These are phyloP conservation scores for Lentinula sp. DNA, from an alignment of 768 basidiomycete genomes.

Conservation along the genomic window DNA sequence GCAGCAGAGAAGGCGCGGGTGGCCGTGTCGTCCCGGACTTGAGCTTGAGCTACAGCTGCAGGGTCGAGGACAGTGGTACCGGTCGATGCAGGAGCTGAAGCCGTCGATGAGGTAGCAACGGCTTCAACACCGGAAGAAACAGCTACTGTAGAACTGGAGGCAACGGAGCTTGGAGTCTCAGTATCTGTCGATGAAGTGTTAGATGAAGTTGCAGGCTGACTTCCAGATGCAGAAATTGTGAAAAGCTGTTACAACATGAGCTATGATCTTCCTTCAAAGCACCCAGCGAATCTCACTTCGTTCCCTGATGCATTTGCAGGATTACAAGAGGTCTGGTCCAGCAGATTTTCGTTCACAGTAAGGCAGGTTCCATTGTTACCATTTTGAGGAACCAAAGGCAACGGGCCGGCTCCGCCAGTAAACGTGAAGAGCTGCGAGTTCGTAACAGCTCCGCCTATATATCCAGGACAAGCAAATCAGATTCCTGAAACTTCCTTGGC, in stretches of 20 bases:
- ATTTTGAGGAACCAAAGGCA: constrained; percentile 13
- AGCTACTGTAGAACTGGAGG: not conserved
- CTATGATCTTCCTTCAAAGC: not conserved
- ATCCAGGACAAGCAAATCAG: not conserved
- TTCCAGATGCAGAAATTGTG: constrained; percentile 12
- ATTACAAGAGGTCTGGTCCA: constrained; percentile 16
- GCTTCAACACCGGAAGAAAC: not conserved
- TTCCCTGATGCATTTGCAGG: constrained; percentile 9
- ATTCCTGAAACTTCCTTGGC: not conserved
- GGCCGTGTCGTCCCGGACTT: constrained; percentile 16
- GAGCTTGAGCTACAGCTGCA: constrained; percentile 14
- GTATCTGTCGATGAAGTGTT: not conserved
- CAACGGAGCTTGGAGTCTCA: not conserved
- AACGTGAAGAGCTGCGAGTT: constrained; percentile 19
- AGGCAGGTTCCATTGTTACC: constrained; percentile 13
- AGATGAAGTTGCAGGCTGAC: not conserved
- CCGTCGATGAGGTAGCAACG: not conserved
- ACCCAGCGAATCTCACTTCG: constrained; percentile 6
- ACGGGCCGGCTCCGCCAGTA: constrained; percentile 11
- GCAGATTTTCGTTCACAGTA: constrained; percentile 8
- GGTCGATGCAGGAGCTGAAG: not conserved
- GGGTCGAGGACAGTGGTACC: constrained; percentile 11
- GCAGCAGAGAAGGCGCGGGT: constrained; percentile 16
- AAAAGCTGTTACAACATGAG: constrained; percentile 9
- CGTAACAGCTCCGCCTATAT: not conserved